Percentiles rank a stretch among this genome's conserved stretches.
These are phyloP conservation scores for Fusarium nanum DNA, from an alignment of 2,329 filamentous ascomycete species.

Conservation along the genomic window DNA sequence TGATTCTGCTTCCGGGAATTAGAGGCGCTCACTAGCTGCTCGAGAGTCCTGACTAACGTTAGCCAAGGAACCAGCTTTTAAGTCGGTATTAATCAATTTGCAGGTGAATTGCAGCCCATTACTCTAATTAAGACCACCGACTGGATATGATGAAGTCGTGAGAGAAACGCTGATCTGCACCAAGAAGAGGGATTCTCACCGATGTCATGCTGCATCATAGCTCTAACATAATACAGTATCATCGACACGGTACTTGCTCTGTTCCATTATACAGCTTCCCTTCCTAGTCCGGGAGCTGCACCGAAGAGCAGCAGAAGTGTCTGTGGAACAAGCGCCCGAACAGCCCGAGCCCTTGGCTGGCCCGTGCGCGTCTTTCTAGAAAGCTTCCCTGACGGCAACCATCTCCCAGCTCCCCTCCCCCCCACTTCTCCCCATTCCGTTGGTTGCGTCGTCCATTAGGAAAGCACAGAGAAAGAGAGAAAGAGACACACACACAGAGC, in stretches of 20 bases:
- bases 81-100: neutral
- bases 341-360: slow-evolving; percentile 26
- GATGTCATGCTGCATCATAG: slow-evolving; percentile 13
- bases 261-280: slow-evolving; percentile 6
- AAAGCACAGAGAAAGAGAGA: slow-evolving; percentile 5
- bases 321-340: slow-evolving; percentile 43
- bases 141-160: neutral
- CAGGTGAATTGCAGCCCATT: neutral
- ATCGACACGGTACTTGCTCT: slow-evolving; percentile 9
- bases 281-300: slow-evolving; percentile 46
- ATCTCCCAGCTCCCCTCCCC: slow-evolving; percentile 29
- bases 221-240: neutral
- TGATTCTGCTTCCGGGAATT: slow-evolving; percentile 39
- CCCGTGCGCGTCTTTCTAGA: slow-evolving; percentile 47
- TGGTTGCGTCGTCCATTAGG: slow-evolving; percentile 15
- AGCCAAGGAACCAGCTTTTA: slow-evolving; percentile 16
- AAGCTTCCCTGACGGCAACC: slow-evolving; percentile 47
- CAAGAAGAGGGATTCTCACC: neutral
- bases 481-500: neutral
- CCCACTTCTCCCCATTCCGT: slow-evolving; percentile 44
- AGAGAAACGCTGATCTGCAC: slow-evolving; percentile 10
- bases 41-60: slow-evolving; percentile 9
- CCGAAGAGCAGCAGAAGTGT: slow-evolving; percentile 44
- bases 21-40: slow-evolving; percentile 15
- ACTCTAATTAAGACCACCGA: neutral